Conservation (phyloP, 192 early-diverging fungal species). For the Lobosporangium transversale region DNA sequence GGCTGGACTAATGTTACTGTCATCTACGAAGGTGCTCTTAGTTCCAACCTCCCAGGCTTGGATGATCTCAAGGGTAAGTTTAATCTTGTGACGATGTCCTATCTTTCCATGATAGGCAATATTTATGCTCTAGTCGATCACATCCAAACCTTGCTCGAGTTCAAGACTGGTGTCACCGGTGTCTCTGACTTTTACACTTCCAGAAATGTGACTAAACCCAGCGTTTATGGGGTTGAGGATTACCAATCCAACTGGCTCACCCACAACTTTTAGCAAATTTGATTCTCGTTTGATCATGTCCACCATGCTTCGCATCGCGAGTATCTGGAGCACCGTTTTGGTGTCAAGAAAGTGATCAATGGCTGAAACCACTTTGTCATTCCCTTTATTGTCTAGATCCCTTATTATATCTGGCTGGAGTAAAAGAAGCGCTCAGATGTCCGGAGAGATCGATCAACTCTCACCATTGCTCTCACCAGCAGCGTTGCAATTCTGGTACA, state of each 20-base stretch:
- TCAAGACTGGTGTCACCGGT: conserved; percentile 73
- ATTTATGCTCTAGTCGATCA: conserved; percentile 78
- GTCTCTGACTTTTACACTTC: conserved; percentile 88
- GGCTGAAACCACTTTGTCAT: conserved; percentile 78
- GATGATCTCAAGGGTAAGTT: conserved; percentile 66
- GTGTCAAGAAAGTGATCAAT: conserved; percentile 77
- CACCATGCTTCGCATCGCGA: conserved; percentile 81
- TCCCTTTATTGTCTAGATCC: conserved; percentile 78
- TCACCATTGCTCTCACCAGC: conserved; percentile 75
- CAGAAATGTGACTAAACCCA: conserved; percentile 45
- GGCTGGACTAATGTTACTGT: conserved; percentile 87
- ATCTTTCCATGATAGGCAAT: conserved; percentile 87
- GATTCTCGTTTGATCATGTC: conserved; percentile 89
- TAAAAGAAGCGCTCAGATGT: conserved; percentile 48
- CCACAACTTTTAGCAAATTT: conserved; percentile 87
- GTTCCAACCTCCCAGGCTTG: conserved; percentile 71
- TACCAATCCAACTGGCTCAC: conserved; percentile 82
- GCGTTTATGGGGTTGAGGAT: conserved; percentile 62
- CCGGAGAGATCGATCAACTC: conserved; percentile 59
- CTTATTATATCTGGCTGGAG: conserved; percentile 90
- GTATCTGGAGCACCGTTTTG: conserved; percentile 86
- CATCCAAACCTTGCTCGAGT: conserved; percentile 64
- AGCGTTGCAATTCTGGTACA: conserved; percentile 85
- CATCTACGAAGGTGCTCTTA: conserved; percentile 81
- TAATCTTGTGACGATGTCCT: conserved; percentile 86